Evolutionary conservation across 2,329 filamentous ascomycete species (phyloP), one percentile per base, ranked within the genome.

Genomic region (Colletotrichum siamense): DNA sequence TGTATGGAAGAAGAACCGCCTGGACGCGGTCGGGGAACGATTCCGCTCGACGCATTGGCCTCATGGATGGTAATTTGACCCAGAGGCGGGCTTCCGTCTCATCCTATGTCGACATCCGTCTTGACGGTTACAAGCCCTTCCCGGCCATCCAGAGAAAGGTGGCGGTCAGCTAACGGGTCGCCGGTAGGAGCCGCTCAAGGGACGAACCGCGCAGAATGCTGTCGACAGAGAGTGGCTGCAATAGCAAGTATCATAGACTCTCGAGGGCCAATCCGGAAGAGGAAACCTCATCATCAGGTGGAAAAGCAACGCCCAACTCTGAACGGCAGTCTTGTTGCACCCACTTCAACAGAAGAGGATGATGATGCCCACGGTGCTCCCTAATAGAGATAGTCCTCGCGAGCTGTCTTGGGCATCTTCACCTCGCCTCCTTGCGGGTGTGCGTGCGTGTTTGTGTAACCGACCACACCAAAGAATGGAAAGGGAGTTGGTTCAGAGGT

Each of bases 401-500:
- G 63, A n/a, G 2, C 16, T 69, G 73, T 65, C 64, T 65, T 28
- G 34, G 15, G 59, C 57, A 59, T 73, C 70, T 73, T 75, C 55
- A 73, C 36, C 55, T 6, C 15, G 30, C 39, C 39, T 28, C 28
- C 22, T 34, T 26, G 69, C 52, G 28, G 16, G 39, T 55, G 36
- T 44, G 34, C 24, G 8, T 49, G 8, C 24, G 52, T 32, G 18
- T 63, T 63, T 73, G 69, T 64, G 70, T 69, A 64, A 69, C 34
- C 26, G 39, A 28, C 70, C 73, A 59, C 28, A 22, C 36, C 44
- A 34, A 59, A 59, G 73, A 73, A 76, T 69, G 64, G 22, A 28
- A 66, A 74, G 73, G 73, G 73, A 74, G 73, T 39, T 59, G 63
- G 26, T 24, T 36, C 49, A 28, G 70, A 30, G 62, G 49, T 39